phyloP scores from a whole-genome alignment of 306 rosid species.

The Albizia julibrissin region DNA sequence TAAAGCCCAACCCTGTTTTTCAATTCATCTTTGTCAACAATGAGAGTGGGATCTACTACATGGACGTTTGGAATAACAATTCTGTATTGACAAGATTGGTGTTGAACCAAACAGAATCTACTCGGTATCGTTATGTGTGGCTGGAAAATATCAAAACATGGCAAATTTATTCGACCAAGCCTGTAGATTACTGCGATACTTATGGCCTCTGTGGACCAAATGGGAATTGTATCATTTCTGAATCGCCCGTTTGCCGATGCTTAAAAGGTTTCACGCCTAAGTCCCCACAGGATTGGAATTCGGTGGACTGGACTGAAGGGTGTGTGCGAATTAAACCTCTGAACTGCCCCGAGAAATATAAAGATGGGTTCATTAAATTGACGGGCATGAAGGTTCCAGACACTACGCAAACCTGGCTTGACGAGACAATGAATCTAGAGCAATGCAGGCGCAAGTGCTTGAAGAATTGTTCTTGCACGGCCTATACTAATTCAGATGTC shows the following conservation, averaged over 20 bases:
- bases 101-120: background rate
- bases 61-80: background rate
- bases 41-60: background rate
- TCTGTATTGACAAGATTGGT: background rate
- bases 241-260: background rate
- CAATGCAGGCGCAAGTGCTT: background rate
- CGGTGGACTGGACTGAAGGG: background rate
- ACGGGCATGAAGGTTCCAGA: background rate
- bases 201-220: constrained; percentile 1
- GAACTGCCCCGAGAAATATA: background rate
- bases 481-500: background rate
- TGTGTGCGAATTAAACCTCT: background rate
- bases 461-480: constrained; percentile 9
- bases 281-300: background rate
- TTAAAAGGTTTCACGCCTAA: background rate
- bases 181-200: background rate
- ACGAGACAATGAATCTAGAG: background rate
- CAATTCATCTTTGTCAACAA: background rate
- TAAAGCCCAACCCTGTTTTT: background rate
- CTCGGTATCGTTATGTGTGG: background rate
- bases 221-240: constrained; percentile 7
- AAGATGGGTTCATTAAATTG: background rate
- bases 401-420: background rate
- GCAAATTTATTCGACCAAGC: background rate
- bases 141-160: background rate